Evolutionary conservation across 2,329 filamentous ascomycete species (phyloP), one percentile per base, ranked within the genome.

Genomic region (Ophiostoma montium): DNA sequence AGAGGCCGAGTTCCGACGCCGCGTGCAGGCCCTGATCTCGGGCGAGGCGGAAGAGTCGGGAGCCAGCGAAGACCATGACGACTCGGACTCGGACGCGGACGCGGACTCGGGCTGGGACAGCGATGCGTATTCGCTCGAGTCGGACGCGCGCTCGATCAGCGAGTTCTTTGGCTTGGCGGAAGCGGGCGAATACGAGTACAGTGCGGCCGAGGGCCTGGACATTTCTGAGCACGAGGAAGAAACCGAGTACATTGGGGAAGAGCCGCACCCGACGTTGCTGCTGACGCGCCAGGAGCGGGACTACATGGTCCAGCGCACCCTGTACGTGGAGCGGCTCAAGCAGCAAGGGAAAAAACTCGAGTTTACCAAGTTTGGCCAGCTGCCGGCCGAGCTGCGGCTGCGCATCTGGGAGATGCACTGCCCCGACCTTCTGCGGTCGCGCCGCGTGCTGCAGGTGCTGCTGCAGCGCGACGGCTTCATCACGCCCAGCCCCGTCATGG

Each of bases 41-140:
- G 27, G 16, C 42, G 42, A 44, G 27, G 42, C 42, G 9, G 30
- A 31, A 13, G 42, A 44, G 30, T 33, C 42, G n/a, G 56, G 49
- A n/a, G 48, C 36, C 11, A 56, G 51, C 9, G 50, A 53, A 12
- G 56, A 52, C 33, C 53, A 57, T 19, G 57, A 56, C 9, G 23
- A 52, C n/a, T 55, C 46, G 12, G 54, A 55, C 16, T 39, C 27
- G 12, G 38, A 42, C 15, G 39, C 27, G 5, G 33, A 36, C 4
- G 48, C n/a, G 9, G 21, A 35, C 9, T 41, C 36, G 2, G 49
- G n/a, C 3, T 16, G 16, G 6, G 32, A 13, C 6, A 11, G 13
- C 18, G 21, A 13, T 38, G n/a, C n/a, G n/a, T n/a, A n/a, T n/a
- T n/a, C n/a, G n/a, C n/a, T n/a, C n/a, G n/a, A n/a, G n/a, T n/a